Conservation (phyloP, 306 rosid genomes). For the Amphicarpaea edgeworthii region DNA sequence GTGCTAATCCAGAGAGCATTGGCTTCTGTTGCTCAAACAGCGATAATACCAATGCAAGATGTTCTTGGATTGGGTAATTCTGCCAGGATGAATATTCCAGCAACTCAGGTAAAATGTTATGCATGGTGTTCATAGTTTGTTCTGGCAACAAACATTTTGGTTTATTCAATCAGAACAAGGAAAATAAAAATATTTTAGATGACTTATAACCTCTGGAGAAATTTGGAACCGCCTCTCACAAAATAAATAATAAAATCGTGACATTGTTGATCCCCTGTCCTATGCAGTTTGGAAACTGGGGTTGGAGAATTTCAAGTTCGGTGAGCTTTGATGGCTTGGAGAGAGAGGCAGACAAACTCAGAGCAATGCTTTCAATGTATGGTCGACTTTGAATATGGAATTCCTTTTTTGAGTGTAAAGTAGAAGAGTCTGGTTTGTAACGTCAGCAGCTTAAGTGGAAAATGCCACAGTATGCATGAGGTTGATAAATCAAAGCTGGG, state of each 20-base stretch:
- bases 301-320: constrained; percentile 81
- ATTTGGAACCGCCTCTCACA: not conserved
- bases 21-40: constrained; percentile 85
- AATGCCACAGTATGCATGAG: constrained; percentile 5
- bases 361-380: constrained; percentile 66
- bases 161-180: not conserved
- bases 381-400: constrained; percentile 70
- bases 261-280: constrained; percentile 41
- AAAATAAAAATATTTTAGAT: not conserved
- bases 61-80: constrained; percentile 80
- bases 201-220: constrained; percentile 15
- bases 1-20: constrained; percentile 63
- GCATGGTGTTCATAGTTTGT: constrained; percentile 8
- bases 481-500: constrained; percentile 30
- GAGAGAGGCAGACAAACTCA: constrained; percentile 67
- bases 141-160: constrained; percentile 15
- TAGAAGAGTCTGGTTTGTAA: constrained; percentile 25
- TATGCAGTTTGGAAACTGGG: constrained; percentile 90
- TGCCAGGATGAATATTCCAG: constrained; percentile 97
- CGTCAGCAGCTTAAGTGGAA: constrained; percentile 27
- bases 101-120: constrained; percentile 83
- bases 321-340: constrained; percentile 77
- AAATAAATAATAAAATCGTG: constrained; percentile 14
- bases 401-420: constrained; percentile 33
- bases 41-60: constrained; percentile 93